Percentiles rank a stretch among this genome's conserved stretches.
phyloP scores from a whole-genome alignment of 345 rosid genomes.

The Gossypium arboreum region DNA sequence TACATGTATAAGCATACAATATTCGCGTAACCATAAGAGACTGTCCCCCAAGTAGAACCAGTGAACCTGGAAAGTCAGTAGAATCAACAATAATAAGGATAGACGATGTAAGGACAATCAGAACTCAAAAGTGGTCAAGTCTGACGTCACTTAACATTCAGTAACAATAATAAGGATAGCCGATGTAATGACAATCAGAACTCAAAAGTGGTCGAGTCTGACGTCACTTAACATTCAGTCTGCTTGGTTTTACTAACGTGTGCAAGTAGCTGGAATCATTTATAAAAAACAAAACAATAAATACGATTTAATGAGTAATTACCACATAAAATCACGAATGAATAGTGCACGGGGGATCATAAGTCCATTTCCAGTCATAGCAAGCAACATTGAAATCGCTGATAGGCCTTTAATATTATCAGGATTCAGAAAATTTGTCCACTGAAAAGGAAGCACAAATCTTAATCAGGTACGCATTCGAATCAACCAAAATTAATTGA shows the following conservation, averaged over 20 bases:
- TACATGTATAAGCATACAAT: conserved; percentile 76
- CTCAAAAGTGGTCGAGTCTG: not conserved
- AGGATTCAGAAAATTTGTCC: conserved; percentile 86
- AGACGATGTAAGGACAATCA: not conserved
- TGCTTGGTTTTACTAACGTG: not conserved
- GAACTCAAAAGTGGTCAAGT: not conserved
- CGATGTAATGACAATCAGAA: not conserved
- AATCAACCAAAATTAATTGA: not conserved
- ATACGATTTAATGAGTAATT: conserved; percentile 22
- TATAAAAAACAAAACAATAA: not conserved
- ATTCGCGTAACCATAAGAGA: conserved; percentile 84
- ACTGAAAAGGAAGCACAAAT: conserved; percentile 41
- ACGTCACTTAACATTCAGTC: not conserved
- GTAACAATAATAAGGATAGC: not conserved
- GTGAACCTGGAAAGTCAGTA: conserved; percentile 55
- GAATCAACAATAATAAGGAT: not conserved
- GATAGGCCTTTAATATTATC: conserved; percentile 86
- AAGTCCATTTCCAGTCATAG: conserved; percentile 89
- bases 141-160: not conserved
- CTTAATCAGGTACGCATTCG: conserved; percentile 20
- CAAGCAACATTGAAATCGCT: conserved; percentile 77
- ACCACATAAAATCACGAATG: conserved; percentile 95
- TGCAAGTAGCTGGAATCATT: not conserved
- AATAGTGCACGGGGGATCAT: conserved; percentile 91
- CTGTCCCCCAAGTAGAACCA: conserved; percentile 75